A percentile compares a stretch with the other conserved stretches of the same genome.
phyloP scores from a whole-genome alignment of 805 yeast species.

The Millerago galiae region DNA sequence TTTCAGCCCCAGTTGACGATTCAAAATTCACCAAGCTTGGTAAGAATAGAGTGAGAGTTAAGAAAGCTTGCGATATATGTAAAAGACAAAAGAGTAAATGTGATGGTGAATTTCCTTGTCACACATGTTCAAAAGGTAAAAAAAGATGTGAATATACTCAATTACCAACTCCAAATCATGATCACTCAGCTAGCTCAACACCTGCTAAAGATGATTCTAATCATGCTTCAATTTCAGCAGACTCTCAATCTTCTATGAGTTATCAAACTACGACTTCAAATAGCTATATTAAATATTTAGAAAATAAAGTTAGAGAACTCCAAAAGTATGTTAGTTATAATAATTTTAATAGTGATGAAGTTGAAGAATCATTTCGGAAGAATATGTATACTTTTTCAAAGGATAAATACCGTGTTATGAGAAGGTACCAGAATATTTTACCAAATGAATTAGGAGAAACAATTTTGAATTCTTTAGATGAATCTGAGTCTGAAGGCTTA shows the following conservation, averaged over 20 bases:
- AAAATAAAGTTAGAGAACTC: constrained; percentile 34
- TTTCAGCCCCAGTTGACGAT: neutral
- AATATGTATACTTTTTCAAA: constrained; percentile 26
- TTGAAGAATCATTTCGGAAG: constrained; percentile 16
- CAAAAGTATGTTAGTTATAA: constrained; percentile 22
- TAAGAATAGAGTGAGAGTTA: constrained; percentile 28
- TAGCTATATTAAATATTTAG: constrained; percentile 30
- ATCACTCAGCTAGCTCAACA: neutral
- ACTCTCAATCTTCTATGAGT: too few species aligned
- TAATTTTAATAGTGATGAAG: neutral
- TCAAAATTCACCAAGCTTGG: constrained; percentile 6
- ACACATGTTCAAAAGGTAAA: constrained; percentile 29
- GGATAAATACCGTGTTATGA: constrained; percentile 41
- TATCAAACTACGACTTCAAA: neutral
- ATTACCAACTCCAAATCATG: neutral
- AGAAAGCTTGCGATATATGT: constrained; percentile 52
- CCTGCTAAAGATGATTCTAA: neutral
- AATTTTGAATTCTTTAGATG: constrained; percentile 28
- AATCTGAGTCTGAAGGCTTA: constrained; percentile 27
- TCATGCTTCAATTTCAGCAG: too few species aligned
- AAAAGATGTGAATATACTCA: constrained; percentile 9
- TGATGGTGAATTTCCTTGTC: constrained; percentile 47
- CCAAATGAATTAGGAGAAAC: constrained; percentile 33
- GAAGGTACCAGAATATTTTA: constrained; percentile 39
- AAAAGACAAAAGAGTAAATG: constrained; percentile 52